These are phyloP conservation scores for Colletotrichum destructivum DNA, from an alignment of 2,329 filamentous ascomycete genomes.

Conservation along the genomic window DNA sequence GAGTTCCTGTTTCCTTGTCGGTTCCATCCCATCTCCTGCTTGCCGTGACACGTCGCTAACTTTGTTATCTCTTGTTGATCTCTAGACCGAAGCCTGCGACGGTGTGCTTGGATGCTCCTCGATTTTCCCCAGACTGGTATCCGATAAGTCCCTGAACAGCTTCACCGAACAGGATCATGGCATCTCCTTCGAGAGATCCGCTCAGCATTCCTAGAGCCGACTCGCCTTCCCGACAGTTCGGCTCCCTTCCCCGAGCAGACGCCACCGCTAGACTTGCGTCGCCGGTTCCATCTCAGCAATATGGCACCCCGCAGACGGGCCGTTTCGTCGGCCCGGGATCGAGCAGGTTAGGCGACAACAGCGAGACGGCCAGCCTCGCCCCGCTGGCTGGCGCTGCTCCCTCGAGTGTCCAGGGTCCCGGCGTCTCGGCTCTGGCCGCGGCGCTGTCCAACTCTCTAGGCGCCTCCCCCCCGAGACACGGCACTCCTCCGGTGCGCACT, in stretches of 20 bases:
- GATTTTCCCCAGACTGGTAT: conserved; percentile 18
- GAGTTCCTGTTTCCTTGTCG: conserved; percentile 2
- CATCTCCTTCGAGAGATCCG: conserved; percentile 56
- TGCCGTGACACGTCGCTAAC: conserved; percentile 35
- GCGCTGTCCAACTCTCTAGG: conserved; percentile 85
- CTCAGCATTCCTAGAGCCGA: conserved; percentile 51
- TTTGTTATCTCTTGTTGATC: conserved; percentile 37
- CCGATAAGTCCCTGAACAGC: conserved; percentile 23
- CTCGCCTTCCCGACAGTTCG: conserved; percentile 58
- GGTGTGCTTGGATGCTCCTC: conserved; percentile 31
- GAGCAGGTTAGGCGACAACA: conserved; percentile 47
- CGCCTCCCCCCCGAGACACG: conserved; percentile 78
- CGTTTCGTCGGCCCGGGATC: conserved; percentile 58
- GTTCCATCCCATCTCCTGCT: conserved; percentile 19
- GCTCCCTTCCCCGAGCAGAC: conserved; percentile 68
- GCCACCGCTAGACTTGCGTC: conserved; percentile 74
- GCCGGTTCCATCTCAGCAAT: conserved; percentile 62
- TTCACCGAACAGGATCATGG: conserved; percentile 48
- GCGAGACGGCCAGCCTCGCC: conserved; percentile 67
- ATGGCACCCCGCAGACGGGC: conserved; percentile 59
- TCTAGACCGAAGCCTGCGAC: conserved; percentile 38
- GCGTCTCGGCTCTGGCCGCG: conserved; percentile 88
- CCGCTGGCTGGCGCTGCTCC: conserved; percentile 76
- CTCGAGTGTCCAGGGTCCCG: conserved; percentile 80
- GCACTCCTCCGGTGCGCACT: conserved; percentile 73